phyloP scores from a whole-genome alignment of 2,329 filamentous ascomycete species.

The Diaporthe ilicicola region DNA sequence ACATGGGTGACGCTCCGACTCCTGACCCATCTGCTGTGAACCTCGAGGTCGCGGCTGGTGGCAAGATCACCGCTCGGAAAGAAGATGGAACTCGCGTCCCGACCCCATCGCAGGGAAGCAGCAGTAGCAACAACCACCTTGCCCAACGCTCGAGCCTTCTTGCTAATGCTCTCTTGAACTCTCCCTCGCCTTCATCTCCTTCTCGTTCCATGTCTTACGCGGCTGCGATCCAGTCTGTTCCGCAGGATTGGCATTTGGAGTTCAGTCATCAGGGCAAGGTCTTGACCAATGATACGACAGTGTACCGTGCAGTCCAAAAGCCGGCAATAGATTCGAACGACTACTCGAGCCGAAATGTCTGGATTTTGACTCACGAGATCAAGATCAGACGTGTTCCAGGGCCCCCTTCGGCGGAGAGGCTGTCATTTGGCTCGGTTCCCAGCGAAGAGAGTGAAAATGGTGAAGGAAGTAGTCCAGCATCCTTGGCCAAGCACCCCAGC shows the following conservation, averaged over 20 bases:
- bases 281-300: conserved; percentile 90
- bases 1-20: conserved; percentile 76
- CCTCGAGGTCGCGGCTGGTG: conserved; percentile 85
- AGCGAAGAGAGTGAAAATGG: conserved; percentile 61
- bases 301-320: conserved; percentile 92
- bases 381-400: conserved; percentile 89
- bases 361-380: conserved; percentile 90
- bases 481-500: conserved; percentile 82
- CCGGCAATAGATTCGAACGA: conserved; percentile 63
- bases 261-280: conserved; percentile 87
- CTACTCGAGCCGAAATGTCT: conserved; percentile 77
- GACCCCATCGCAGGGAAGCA: conserved; percentile 72
- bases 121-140: conserved; percentile 44
- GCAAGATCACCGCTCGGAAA: conserved; percentile 88
- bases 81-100: conserved; percentile 89
- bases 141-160: conserved; percentile 52
- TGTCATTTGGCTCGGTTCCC: conserved; percentile 64
- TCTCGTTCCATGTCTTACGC: conserved; percentile 82
- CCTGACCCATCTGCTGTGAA: conserved; percentile 88
- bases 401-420: conserved; percentile 78
- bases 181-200: conserved; percentile 60
- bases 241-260: conserved; percentile 97
- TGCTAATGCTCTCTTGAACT: conserved; percentile 50
- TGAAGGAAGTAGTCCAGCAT: conserved; percentile 74
- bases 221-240: conserved; percentile 79